A percentile compares a stretch with the other conserved stretches of the same genome.
Evolutionary conservation across 495 filamentous ascomycete genomes (phyloP).

Genomic region (Talaromyces proteolyticus): DNA sequence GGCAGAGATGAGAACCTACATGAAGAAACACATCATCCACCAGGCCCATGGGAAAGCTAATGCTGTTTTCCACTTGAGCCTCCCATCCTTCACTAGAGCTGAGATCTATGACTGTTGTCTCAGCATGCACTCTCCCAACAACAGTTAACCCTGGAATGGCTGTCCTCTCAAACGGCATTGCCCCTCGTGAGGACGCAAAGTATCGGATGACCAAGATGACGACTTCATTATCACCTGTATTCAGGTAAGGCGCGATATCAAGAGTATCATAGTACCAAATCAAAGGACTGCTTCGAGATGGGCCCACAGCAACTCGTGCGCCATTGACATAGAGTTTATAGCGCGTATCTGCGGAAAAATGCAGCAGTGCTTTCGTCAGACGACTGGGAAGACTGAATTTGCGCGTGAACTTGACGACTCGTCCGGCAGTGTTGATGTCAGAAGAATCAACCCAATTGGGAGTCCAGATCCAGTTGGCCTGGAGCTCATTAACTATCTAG

Average conservation of each 20-base stretch:
- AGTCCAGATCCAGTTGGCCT: constrained; percentile 31
- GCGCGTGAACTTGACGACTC: constrained; percentile 21
- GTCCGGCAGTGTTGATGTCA: constrained; percentile 19
- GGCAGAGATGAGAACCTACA: constrained; percentile 13
- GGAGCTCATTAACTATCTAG: constrained; percentile 26
- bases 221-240: constrained; percentile 22
- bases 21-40: constrained; percentile 33
- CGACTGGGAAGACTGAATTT: constrained; percentile 11
- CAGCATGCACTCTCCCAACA: constrained; percentile 17
- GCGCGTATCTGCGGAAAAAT: constrained; percentile 33
- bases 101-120: constrained; percentile 13
- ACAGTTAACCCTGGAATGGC: constrained; percentile 26
- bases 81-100: constrained; percentile 15
- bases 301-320: constrained; percentile 23
- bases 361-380: constrained; percentile 12
- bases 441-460: constrained; percentile 29
- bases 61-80: constrained; percentile 18
- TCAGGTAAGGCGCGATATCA: constrained; percentile 26
- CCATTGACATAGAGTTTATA: constrained; percentile 35
- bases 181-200: constrained; percentile 20
- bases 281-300: constrained; percentile 22
- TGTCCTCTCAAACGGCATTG: constrained; percentile 31
- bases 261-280: constrained; percentile 36
- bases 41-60: constrained; percentile 26
- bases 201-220: constrained; percentile 24